These are phyloP conservation scores for Dactylellina cionopaga DNA, from an alignment of 2,329 filamentous ascomycete genomes.

Conservation along the genomic window DNA sequence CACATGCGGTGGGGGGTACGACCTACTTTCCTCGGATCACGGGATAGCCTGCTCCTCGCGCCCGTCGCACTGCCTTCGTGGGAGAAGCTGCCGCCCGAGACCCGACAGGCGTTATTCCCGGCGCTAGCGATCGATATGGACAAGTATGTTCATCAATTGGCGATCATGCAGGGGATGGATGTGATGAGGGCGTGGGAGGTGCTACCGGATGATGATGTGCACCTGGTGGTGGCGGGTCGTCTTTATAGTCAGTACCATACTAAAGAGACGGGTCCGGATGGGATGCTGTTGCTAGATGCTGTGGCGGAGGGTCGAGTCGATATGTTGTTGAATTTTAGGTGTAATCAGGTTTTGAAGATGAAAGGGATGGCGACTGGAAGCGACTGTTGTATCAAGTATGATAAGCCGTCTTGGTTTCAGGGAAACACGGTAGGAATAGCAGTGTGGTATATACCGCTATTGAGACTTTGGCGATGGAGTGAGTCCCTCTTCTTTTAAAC, in stretches of 20 bases:
- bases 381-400: slow-evolving; percentile 67
- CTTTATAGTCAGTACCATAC: slow-evolving; percentile 62
- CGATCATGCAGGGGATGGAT: slow-evolving; percentile 59
- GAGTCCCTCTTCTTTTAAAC: not conserved
- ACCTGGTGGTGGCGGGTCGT: slow-evolving; percentile 57
- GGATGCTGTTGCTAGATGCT: slow-evolving; percentile 64
- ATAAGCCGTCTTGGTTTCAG: slow-evolving; percentile 60
- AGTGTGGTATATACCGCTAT: slow-evolving; percentile 34
- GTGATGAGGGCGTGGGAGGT: slow-evolving; percentile 65
- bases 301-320: slow-evolving; percentile 66
- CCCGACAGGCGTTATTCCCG: slow-evolving; percentile 63
- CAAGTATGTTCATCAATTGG: slow-evolving; percentile 63
- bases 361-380: slow-evolving; percentile 59
- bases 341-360: slow-evolving; percentile 62
- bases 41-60: slow-evolving; percentile 61
- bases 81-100: slow-evolving; percentile 61
- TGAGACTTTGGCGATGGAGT: slow-evolving; percentile 29
- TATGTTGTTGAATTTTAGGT: slow-evolving; percentile 67
- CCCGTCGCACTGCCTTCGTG: slow-evolving; percentile 65
- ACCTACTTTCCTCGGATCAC: slow-evolving; percentile 32
- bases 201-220: slow-evolving; percentile 26
- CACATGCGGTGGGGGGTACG: slow-evolving; percentile 58
- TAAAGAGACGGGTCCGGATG: slow-evolving; percentile 63
- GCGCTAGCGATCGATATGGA: slow-evolving; percentile 67
- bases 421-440: slow-evolving; percentile 56